Evolutionary conservation across 192 early-diverging fungal species (phyloP), one percentile per base, ranked within the genome.

Genomic region (Coemansia sp.): DNA sequence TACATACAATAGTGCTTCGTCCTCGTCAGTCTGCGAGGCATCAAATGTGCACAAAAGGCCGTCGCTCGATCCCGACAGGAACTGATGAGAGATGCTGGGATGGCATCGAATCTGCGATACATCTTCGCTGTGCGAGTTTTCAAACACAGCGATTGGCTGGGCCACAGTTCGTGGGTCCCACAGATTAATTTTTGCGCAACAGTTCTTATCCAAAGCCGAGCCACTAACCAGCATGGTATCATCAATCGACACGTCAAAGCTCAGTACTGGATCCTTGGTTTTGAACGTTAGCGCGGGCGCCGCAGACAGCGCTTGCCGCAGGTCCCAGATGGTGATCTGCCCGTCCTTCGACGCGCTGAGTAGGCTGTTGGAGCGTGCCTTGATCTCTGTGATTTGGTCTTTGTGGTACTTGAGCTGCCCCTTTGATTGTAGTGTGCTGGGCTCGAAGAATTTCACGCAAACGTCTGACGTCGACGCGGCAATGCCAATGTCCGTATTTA

Each of bases 1-100:
- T 2, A 94, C 93, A 38, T 89, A 88, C 55, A 93, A 69, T 5
- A 99, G 70, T 1, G 90, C 93, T 43, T 99, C 96, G 43, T 98
- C 96, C 77, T 99, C 96, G 24, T 95, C 88, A 39, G 91, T 87
- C 39, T 88, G 86, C 11, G 78, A 75, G 44, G 88, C 60, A 81
- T 91, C 88, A 86, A 90, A 93, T 66, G 92, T 81, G 85, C 91
- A 95, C 71, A 96, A 70, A 70, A 91, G 67, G 29, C 93, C 92
- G 73, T 95, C 93, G 2, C 88, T 88, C 3, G 93, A 90, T 27
- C 87, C 90, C 1, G 90, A 88, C 44, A 93, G 79, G n/a, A 95
- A 65, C n/a, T 83, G 84, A 12, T 72, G 67, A 4, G 85, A 55
- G 18, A 72, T 72, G 33, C 60, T 79, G 27, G 88, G 88, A 53